Base-by-base conservation (phyloP, 345 rosid species). In the Camelina hispida region DNA sequence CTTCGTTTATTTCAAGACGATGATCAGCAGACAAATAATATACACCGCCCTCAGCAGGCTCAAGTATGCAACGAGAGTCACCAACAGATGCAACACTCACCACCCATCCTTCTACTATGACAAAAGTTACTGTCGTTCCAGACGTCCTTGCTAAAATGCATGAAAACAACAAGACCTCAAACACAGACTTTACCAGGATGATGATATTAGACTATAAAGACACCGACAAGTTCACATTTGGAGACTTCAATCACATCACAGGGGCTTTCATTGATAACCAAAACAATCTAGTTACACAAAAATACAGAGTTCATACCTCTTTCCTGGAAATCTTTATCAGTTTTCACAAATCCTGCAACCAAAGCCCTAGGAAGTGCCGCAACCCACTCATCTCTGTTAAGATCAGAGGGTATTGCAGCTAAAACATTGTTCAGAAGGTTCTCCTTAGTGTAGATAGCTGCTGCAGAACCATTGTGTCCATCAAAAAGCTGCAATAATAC, bases 301-400 rank as follows among this genome's bases (percentile, higher is more conserved):
- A 48, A 28, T 28, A 28, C 5, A 28, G 30, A 37, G 20, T 18
- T 8, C 75, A 54, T 71, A 91, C 99, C 96, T 85, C 72, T 86
- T 80, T 77, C 79, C 78, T 91, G 97, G 72, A 96, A 96, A 80
- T 96, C 98, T 81, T 96, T 96, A 80, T 96, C 99, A 6, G 98
- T 96, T 87, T 96, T 96, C 9, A 96, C 99, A 81, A 96, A 96
- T 58, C 98, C 99, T 9, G 98, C 97, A 69, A 96, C 99, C 84
- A 91, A 78, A 66, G 99, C 99, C 85, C 99, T 85, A 13, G 95
- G 99, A 69, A 96, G 84, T 40, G 97, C 97, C 2, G 96, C 88
- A 69, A 84, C 82, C 97, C 98, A 93, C 81, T 96, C 98, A 58
- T 96, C 96, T 80, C 91, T 86, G 69, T 82, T 89, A 70, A 96